Evolutionary conservation across 2,329 filamentous ascomycete genomes (phyloP).

Genomic region (Colletotrichum somersetense): DNA sequence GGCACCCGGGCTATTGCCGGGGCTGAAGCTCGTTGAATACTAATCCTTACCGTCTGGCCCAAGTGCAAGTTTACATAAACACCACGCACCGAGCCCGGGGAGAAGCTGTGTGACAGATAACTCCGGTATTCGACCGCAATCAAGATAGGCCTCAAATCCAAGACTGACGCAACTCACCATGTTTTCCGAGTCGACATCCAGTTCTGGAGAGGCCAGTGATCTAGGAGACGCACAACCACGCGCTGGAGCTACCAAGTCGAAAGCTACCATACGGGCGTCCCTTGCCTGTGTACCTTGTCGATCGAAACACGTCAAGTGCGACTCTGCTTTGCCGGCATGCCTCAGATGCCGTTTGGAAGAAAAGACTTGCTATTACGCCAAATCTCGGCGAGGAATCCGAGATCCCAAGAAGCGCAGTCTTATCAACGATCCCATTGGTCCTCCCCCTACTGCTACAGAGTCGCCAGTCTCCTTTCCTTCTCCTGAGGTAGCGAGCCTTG

Average conservation of each 20-base stretch:
- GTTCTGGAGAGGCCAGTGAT: constrained; percentile 26
- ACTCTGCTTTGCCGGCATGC: constrained; percentile 53
- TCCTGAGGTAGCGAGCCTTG: constrained; percentile 44
- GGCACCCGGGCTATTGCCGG: constrained; percentile 17
- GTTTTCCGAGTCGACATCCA: constrained; percentile 20
- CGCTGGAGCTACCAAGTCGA: constrained; percentile 44
- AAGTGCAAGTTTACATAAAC: constrained; percentile 37
- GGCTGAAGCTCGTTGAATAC: neutral
- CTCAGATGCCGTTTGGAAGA: constrained; percentile 59
- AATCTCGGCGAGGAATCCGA: constrained; percentile 60
- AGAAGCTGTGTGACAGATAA: neutral
- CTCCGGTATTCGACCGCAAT: neutral
- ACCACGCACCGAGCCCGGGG: neutral
- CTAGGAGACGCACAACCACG: constrained; percentile 24
- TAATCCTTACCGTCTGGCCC: neutral
- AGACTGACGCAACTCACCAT: constrained; percentile 14
- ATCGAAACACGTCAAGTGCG: constrained; percentile 58
- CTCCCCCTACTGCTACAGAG: constrained; percentile 24
- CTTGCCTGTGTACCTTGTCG: constrained; percentile 62
- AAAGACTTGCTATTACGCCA: constrained; percentile 61
- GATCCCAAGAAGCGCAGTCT: constrained; percentile 51
- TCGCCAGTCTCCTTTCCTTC: constrained; percentile 32
- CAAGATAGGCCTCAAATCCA: neutral
- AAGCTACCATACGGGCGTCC: constrained; percentile 56
- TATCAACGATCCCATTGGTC: constrained; percentile 46